Base-by-base conservation (phyloP, 495 filamentous ascomycete species). In the Xylaria telfairii region DNA sequence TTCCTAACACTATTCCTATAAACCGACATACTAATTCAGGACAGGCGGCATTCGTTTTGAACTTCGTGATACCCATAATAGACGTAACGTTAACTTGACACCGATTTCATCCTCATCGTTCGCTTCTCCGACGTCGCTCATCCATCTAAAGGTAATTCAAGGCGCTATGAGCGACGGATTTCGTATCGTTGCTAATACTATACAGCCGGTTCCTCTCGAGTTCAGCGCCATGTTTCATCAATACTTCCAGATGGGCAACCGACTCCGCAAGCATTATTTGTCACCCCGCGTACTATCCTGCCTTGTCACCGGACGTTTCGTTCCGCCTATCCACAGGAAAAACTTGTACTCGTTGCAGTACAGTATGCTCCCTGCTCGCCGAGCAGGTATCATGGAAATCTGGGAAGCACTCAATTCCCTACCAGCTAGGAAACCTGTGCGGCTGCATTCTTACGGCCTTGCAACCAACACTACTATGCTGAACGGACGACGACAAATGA, bases 341-440 rank as follows among this genome's bases (percentile, higher is more conserved):
- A 97, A 94, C 76, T 84, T 99, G 54, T 99, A 99, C 81, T 95
- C 93, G 69, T 89, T 99, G 75, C 96, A 99, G 81, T 99, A 99
- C 81, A 96, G 92, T 82, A 98, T 98, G 96, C 85, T 99, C 39
- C 96, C 96, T 6, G 90, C 92, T 13, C 89, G 85, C 49, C 84
- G 96, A 7, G 93, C 92, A 0, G 89, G 92, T 2, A 90, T 98
- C 61, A 79, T 85, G 70, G 94, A 98, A 77, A 90, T 98, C 71
- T 99, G 96, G 96, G 81, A 87, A 37, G 87, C 90, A 61, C 70
- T 86, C 10, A 85, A 82, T 59, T 83, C 82, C 28, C 80, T 97
- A 2, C 86, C 81, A 15, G 71, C 80, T 9, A 81, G 78, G 74
- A 81, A 78, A 41, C 69, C 75, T 4, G 67, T 75, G 21, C 69